Evolutionary conservation across 768 basidiomycete genomes (phyloP).

Genomic region (Atractiella rhizophila): DNA sequence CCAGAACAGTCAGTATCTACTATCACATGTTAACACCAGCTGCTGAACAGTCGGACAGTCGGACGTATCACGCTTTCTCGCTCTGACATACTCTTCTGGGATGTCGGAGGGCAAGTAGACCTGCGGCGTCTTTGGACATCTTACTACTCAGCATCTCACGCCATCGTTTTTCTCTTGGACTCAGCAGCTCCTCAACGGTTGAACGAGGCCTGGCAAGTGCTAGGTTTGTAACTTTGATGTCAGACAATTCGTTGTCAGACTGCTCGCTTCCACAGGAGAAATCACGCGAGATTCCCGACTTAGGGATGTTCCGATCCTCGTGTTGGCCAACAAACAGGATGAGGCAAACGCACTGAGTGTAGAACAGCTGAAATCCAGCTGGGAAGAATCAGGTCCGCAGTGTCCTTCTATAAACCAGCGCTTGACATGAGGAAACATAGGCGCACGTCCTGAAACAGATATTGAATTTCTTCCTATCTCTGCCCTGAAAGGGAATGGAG

Average conservation of each 20-base stretch:
- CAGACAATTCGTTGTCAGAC: background rate
- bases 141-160: slow-evolving; percentile 93
- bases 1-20: slow-evolving; percentile 55
- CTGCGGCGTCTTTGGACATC: slow-evolving; percentile 81
- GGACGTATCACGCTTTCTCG: slow-evolving; percentile 83
- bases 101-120: slow-evolving; percentile 79
- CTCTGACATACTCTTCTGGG: slow-evolving; percentile 86
- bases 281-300: slow-evolving; percentile 69
- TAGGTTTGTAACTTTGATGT: slow-evolving; percentile 31
- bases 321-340: slow-evolving; percentile 94
- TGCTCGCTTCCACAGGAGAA: slow-evolving; percentile 28
- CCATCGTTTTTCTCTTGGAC: slow-evolving; percentile 84
- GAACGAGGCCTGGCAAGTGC: slow-evolving; percentile 87
- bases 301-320: slow-evolving; percentile 62
- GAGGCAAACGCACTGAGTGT: slow-evolving; percentile 52
- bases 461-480: slow-evolving; percentile 55
- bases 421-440: no score
- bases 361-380: no score
- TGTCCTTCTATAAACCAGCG: no score
- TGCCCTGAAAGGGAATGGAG: slow-evolving; percentile 78
- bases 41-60: slow-evolving; percentile 27
- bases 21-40: background rate
- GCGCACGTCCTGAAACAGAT: no score
- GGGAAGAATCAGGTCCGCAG: no score
- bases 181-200: slow-evolving; percentile 51